phyloP scores from a whole-genome alignment of 306 rosid species.

The Lablab purpureus region DNA sequence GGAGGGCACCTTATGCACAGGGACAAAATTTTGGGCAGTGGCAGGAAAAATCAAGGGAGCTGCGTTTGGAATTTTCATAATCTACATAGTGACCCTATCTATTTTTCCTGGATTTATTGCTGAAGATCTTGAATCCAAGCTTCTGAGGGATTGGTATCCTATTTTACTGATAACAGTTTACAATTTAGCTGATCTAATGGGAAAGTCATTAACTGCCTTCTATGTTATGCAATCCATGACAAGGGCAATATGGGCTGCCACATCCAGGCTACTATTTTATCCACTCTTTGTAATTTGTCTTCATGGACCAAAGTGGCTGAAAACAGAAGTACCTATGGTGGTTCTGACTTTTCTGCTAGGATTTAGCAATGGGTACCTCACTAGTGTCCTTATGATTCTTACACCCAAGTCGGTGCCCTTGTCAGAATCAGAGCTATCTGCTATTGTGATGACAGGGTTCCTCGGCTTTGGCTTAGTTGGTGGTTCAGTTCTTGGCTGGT shows the following conservation, averaged over 20 bases:
- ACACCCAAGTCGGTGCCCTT: slow-evolving; percentile 71
- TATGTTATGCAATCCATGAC: slow-evolving; percentile 63
- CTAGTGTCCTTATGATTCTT: slow-evolving; percentile 85
- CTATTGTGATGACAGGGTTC: slow-evolving; percentile 81
- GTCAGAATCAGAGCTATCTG: slow-evolving; percentile 77
- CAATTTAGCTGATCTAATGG: slow-evolving; percentile 76
- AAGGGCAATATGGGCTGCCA: slow-evolving; percentile 68
- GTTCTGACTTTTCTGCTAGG: slow-evolving; percentile 83
- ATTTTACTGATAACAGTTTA: slow-evolving; percentile 80
- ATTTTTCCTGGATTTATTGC: slow-evolving; percentile 93
- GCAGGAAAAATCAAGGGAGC: slow-evolving; percentile 66
- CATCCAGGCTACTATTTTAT: slow-evolving; percentile 73
- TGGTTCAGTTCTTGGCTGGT: slow-evolving; percentile 91
- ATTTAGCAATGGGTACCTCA: slow-evolving; percentile 78
- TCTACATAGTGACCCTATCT: slow-evolving; percentile 82
- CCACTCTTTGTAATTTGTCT: slow-evolving; percentile 84
- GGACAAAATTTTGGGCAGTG: slow-evolving; percentile 64
- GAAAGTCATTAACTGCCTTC: slow-evolving; percentile 82
- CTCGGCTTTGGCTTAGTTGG: slow-evolving; percentile 86
- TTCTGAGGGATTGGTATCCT: slow-evolving; percentile 91
- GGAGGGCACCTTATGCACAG: slow-evolving; percentile 55
- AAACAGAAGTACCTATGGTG: slow-evolving; percentile 68
- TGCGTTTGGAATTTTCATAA: slow-evolving; percentile 74
- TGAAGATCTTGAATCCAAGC: slow-evolving; percentile 71
- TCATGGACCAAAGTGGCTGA: slow-evolving; percentile 87